Evolutionary conservation across 140 eudicot genomes (phyloP).

Genomic region (Erigeron philadelphicus): DNA sequence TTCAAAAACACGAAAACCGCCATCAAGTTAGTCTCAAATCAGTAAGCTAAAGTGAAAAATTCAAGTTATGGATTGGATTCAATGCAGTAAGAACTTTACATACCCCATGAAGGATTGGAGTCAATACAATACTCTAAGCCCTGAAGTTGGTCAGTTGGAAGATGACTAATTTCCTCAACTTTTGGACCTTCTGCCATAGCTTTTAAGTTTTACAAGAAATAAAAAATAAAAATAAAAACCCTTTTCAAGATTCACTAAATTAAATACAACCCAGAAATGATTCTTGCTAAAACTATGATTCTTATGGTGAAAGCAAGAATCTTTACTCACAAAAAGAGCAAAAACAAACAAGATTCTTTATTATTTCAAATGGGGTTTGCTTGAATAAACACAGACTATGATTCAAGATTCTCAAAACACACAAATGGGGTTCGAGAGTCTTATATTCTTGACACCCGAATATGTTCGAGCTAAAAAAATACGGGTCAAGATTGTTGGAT

Average conservation of each 20-base stretch:
- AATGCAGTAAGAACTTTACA: conserved; percentile 27
- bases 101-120: conserved; percentile 99
- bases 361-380: conserved; percentile 4
- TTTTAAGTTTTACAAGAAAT: background rate
- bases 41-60: background rate
- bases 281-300: conserved; percentile 11
- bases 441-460: conserved; percentile 8
- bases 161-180: conserved; percentile 90
- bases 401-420: conserved; percentile 3
- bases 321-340: background rate
- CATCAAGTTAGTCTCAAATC: conserved; percentile 19
- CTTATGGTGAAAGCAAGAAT: background rate
- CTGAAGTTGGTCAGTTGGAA: conserved; percentile 97
- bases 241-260: conserved; percentile 8
- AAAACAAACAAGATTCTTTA: conserved; percentile 10
- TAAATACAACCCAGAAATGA: conserved; percentile 14
- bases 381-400: background rate
- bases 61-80: background rate
- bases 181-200: conserved; percentile 78
- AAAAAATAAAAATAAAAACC: background rate
- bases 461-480: conserved; percentile 14
- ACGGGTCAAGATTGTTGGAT: conserved; percentile 25
- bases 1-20: conserved; percentile 8
- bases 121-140: conserved; percentile 97
- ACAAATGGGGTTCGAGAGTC: background rate